Base-by-base conservation (phyloP, 2,329 filamentous ascomycete species). In the Ophiobolus disseminans region DNA sequence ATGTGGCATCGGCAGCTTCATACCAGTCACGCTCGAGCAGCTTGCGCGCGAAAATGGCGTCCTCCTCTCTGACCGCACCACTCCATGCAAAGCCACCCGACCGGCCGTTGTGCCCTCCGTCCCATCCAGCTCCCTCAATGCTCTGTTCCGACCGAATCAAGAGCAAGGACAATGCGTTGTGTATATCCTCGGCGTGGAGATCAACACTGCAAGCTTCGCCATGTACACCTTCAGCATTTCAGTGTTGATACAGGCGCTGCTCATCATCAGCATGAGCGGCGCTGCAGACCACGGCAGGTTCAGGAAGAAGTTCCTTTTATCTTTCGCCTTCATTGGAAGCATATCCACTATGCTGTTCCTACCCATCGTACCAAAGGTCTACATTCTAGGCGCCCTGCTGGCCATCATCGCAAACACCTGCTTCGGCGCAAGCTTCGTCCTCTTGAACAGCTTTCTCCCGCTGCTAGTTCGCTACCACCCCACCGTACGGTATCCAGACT, bases 141-240 rank as follows among this genome's bases (percentile, higher is more conserved):
- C 59, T 10, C 37, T 63, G 6, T 53, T 57, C 35, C 53, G 32
- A n/a, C 63, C 68, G n/a, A 46, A 59, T 20, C 58, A 57, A 23
- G 69, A 72, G 4, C 60, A 59, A 17, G 66, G 58, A 44, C 90
- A 95, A 70, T 99, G 94, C 68, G 79, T 97, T 50, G 85, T 97
- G 50, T 84, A 87, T 56, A 79, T 97, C 4, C 77, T 96, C 19
- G 93, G 93, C 5, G 73, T 89, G 50, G 87, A 96, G 65, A 87
- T 99, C 76, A 97, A 97, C 74, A 97, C 93, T 1, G 92, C 93
- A 26, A 95, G 90, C 73, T 97, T 97, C 73, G 93, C 91, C 70
- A 96, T 97, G 91, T 97, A 97, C 75, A 97, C 91, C 2, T 99
- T 99, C 74, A 96, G 91, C 48, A 79, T 95, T 65, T 95, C 90